Evolutionary conservation across 2,329 filamentous ascomycete species (phyloP), one percentile per base, ranked within the genome.

Genomic region (Fusarium luffae): DNA sequence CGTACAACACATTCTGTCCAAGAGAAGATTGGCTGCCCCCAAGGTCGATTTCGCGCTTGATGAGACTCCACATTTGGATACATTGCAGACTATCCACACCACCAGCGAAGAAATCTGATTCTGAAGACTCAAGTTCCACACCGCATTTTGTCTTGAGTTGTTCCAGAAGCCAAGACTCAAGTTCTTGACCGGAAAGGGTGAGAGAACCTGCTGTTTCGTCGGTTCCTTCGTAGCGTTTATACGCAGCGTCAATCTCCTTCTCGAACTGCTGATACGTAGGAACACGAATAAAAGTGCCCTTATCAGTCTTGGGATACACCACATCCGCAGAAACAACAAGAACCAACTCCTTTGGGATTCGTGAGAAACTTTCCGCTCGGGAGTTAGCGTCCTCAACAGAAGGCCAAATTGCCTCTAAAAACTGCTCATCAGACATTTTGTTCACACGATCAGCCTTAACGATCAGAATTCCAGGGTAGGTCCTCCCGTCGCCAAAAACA

Each of bases 71-170:
- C 60, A 88, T 83, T 54, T 84, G 83, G 28, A 89, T 87, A 2
- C 87, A 85, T 65, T 88, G 85, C 27, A 90, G 76, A 47, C 85
- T 88, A 74, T 90, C 89, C 3, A 90, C 79, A 0, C 88, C 88
- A 1, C 82, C 77, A 0, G 81, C 77, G 71, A 90, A 91, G 71
- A 91, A 86, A 72, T 91, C 89, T 1, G 57, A 41, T 16, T 72
- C 69, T 7, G 63, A 21, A 0, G 69, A 66, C 0, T 60, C 49
- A 1, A 68, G 52, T 1, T 67, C 30, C 0, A 18, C 54, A 1
- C 59, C 72, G 1, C 67, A 69, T 1, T 83, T 82, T 19, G 84
- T 82, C 47, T 65, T 54, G 47, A 66, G 4, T 2, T 71, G 63
- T 0, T 49, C 11, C 0, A 69, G n/a, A 2, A 76, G 59, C 2